Percentiles rank a stretch among this genome's conserved stretches.
phyloP scores from a whole-genome alignment of 106 monocot genomes.

The Alisma plantagoaquatica region DNA sequence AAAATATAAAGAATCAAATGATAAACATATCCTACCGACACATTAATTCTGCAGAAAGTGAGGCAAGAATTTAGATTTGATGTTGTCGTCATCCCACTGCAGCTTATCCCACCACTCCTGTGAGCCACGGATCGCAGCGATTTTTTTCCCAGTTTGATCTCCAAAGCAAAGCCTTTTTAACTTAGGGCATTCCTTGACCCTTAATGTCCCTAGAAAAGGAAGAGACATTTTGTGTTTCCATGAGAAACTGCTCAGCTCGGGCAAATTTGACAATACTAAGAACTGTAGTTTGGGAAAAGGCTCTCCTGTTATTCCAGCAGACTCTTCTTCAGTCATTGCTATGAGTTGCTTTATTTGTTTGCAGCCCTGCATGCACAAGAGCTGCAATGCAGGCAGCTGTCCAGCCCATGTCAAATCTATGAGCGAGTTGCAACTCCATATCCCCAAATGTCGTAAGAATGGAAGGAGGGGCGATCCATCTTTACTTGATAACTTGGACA shows the following conservation, averaged over 20 bases:
- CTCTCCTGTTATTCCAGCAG: background rate
- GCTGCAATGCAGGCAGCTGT: background rate
- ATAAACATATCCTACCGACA: too few species aligned
- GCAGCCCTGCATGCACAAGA: background rate
- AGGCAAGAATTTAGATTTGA: background rate
- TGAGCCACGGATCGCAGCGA: background rate
- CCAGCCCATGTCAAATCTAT: background rate
- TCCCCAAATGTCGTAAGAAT: background rate
- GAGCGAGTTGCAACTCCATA: background rate
- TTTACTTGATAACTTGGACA: background rate
- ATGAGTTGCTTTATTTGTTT: background rate
- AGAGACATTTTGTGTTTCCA: background rate
- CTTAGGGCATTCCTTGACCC: background rate
- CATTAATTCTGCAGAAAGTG: too few species aligned
- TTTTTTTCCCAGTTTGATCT: background rate
- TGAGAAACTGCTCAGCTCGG: background rate
- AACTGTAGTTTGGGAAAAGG: background rate
- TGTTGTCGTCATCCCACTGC: slow-evolving; percentile 8
- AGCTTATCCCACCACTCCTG: slow-evolving; percentile 7
- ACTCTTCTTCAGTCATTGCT: background rate
- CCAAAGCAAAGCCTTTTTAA: slow-evolving; percentile 11
- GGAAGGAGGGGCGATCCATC: background rate
- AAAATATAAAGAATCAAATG: too few species aligned
- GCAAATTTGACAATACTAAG: background rate
- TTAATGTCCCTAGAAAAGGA: background rate